phyloP scores from a whole-genome alignment of 1,139 yeast genomes.

The Geotrichum fermentans region DNA sequence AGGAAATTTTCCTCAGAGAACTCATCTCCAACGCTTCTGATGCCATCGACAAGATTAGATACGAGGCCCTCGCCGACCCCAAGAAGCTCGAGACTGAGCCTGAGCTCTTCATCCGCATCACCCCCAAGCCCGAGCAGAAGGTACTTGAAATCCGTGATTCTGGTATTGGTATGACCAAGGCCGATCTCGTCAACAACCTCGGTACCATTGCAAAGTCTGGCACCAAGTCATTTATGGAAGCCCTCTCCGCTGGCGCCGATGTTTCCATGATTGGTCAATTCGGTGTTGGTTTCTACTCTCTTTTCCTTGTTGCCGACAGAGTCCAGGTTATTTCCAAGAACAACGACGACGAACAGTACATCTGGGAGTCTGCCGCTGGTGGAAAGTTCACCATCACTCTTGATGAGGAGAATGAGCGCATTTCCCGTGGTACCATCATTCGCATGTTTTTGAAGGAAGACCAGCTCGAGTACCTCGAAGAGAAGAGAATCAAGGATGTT shows the following conservation, averaged over 20 bases:
- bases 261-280: slow-evolving; percentile 99
- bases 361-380: slow-evolving; percentile 99
- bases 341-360: slow-evolving; percentile 98
- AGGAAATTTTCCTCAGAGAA: slow-evolving; percentile 98
- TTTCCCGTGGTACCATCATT: slow-evolving; percentile 92
- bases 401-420: slow-evolving; percentile 76
- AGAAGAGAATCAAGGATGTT: slow-evolving; percentile 98
- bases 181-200: slow-evolving; percentile 96
- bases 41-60: slow-evolving; percentile 95
- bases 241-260: slow-evolving; percentile 98
- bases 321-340: slow-evolving; percentile 98
- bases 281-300: slow-evolving; percentile 99
- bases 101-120: slow-evolving; percentile 92
- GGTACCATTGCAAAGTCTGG: slow-evolving; percentile 99
- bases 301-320: slow-evolving; percentile 98
- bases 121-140: slow-evolving; percentile 92
- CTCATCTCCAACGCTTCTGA: slow-evolving; percentile 97
- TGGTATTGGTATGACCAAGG: slow-evolving; percentile 99
- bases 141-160: slow-evolving; percentile 96
- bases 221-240: slow-evolving; percentile 99
- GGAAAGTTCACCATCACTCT: slow-evolving; percentile 96
- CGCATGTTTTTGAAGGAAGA: slow-evolving; percentile 98
- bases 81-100: slow-evolving; percentile 91
- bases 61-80: slow-evolving; percentile 92
- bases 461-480: slow-evolving; percentile 98